These are phyloP conservation scores for Microcyclosporella mali DNA, from an alignment of 2,329 filamentous ascomycete species.

Conservation along the genomic window DNA sequence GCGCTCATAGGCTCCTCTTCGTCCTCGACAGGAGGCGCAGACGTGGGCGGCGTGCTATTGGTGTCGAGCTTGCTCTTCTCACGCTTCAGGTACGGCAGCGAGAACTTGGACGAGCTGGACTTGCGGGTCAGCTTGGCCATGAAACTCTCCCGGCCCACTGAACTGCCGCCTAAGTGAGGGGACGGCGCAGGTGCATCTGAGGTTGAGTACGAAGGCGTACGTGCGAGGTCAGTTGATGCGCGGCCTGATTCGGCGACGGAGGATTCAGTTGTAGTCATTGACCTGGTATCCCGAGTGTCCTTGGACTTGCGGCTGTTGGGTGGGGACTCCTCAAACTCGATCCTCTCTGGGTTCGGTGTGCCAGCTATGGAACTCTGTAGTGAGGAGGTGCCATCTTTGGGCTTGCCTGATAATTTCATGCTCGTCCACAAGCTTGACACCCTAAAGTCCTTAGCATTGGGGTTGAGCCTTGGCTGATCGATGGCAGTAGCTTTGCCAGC, in stretches of 20 bases:
- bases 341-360: conserved; percentile 17
- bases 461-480: conserved; percentile 64
- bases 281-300: conserved; percentile 41
- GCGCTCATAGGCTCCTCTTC: conserved; percentile 32
- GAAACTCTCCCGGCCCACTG: conserved; percentile 40
- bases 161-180: conserved; percentile 28
- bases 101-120: conserved; percentile 41
- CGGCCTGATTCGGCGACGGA: conserved; percentile 26
- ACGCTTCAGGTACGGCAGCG: conserved; percentile 32
- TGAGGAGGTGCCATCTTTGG: conserved; percentile 22
- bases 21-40: conserved; percentile 20
- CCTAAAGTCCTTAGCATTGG: conserved; percentile 82
- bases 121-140: conserved; percentile 48
- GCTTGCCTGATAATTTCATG: conserved; percentile 36
- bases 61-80: conserved; percentile 33
- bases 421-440: conserved; percentile 55
- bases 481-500: conserved; percentile 10
- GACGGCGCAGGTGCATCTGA: conserved; percentile 35
- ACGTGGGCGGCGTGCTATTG: conserved; percentile 18
- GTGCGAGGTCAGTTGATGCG: conserved; percentile 24
- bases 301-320: conserved; percentile 37
- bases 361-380: conserved; percentile 9
- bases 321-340: conserved; percentile 32
- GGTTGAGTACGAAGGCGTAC: conserved; percentile 32
- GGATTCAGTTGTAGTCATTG: conserved; percentile 30